Conservation (phyloP, 2,329 filamentous ascomycete species). For the Penicillium glabrum region DNA sequence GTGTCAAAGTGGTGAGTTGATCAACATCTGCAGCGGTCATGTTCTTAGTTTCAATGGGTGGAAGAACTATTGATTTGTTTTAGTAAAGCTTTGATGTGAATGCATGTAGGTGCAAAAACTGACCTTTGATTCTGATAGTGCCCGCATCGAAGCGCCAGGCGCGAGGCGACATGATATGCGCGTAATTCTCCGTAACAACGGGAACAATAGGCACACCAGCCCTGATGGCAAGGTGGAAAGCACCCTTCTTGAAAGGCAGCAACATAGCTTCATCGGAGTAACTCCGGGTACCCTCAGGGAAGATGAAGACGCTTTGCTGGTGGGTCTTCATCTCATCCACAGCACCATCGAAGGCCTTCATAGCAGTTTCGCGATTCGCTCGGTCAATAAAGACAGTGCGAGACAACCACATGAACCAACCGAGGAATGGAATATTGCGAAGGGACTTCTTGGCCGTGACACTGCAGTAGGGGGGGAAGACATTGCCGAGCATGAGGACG, state of each 20-base stretch:
- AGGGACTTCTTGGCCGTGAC: conserved; percentile 90
- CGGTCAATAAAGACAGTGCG: conserved; percentile 96
- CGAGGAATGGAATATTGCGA: conserved; percentile 76
- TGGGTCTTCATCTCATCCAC: conserved; percentile 73
- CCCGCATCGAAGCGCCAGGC: conserved; percentile 66
- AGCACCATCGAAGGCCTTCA: conserved; percentile 81
- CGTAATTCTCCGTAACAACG: conserved; percentile 77
- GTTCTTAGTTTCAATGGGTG: conserved; percentile 74
- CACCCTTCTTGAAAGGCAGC: conserved; percentile 98
- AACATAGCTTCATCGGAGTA: conserved; percentile 79
- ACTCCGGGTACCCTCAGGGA: conserved; percentile 82
- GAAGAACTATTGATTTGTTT: conserved; percentile 60
- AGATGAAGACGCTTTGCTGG: conserved; percentile 60
- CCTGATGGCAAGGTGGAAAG: conserved; percentile 93
- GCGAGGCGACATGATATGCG: conserved; percentile 67
- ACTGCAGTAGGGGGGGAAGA: conserved; percentile 91
- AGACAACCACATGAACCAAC: conserved; percentile 89
- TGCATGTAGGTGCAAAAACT: conserved; percentile 20
- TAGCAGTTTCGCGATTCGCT: conserved; percentile 75
- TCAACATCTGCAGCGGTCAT: conserved; percentile 77
- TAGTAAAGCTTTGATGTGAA: background rate
- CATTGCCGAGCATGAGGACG: conserved; percentile 81
- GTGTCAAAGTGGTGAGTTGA: conserved; percentile 64
- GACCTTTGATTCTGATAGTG: conserved; percentile 73
- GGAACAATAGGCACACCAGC: conserved; percentile 92